These are phyloP conservation scores for Tieghemostelium lacteum DNA, from an alignment of 78 protist genomes.

Conservation along the genomic window DNA sequence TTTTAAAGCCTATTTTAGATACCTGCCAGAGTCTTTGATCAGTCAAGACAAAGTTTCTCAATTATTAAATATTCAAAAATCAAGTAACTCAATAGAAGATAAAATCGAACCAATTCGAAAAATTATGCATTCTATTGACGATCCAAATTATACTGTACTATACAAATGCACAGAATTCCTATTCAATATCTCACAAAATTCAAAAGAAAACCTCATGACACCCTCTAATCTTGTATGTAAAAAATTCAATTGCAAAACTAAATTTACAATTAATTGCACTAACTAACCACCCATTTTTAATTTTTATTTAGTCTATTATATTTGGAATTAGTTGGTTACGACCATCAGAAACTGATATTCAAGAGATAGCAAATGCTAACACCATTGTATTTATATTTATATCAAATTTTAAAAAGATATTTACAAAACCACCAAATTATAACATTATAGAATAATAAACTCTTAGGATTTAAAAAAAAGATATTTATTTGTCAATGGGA, in stretches of 20 bases:
- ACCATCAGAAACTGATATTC: conserved; percentile 30
- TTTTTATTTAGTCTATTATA: no score
- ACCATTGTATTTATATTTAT: conserved; percentile 39
- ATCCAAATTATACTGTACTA: conserved; percentile 32
- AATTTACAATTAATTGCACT: no score
- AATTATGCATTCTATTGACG: conserved; percentile 7
- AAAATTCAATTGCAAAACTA: no score
- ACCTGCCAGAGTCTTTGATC: conserved; percentile 32
- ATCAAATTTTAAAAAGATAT: conserved; percentile 34
- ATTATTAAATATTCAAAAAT: conserved; percentile 28
- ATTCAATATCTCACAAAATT: conserved; percentile 11
- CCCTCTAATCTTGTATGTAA: conserved; percentile 49
- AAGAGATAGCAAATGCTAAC: conserved; percentile 47
- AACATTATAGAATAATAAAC: neutral
- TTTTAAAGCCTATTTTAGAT: conserved; percentile 54
- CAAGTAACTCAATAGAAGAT: neutral
- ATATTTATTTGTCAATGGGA: no score
- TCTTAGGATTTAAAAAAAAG: neutral
- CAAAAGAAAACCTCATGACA: conserved; percentile 52
- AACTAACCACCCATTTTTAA: no score
- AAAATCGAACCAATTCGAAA: conserved; percentile 14
- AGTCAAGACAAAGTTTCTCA: conserved; percentile 1
- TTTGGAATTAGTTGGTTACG: conserved; percentile 4
- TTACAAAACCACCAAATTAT: conserved; percentile 7
- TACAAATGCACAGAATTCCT: conserved; percentile 16